These are phyloP conservation scores for Naganishia vishniacii DNA, from an alignment of 768 basidiomycete species.

Conservation along the genomic window DNA sequence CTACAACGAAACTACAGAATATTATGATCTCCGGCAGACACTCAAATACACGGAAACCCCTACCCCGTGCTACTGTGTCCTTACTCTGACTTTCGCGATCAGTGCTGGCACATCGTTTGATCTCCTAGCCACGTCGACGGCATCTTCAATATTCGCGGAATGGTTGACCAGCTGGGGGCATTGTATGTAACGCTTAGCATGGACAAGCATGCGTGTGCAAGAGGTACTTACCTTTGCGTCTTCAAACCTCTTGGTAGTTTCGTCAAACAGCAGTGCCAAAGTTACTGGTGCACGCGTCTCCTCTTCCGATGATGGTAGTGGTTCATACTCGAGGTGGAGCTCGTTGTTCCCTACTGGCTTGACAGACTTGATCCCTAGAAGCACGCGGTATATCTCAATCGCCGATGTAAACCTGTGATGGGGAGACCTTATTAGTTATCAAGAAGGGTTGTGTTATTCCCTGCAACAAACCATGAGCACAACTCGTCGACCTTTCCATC, in stretches of 20 bases:
- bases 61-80: slow-evolving; percentile 10
- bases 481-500: slow-evolving; percentile 46
- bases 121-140: slow-evolving; percentile 32
- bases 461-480: slow-evolving; percentile 52
- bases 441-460: slow-evolving; percentile 34
- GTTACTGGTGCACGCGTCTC: slow-evolving; percentile 21
- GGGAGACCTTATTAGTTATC: background rate
- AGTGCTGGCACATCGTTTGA: slow-evolving; percentile 44
- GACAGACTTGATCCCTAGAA: slow-evolving; percentile 60
- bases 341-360: slow-evolving; percentile 68
- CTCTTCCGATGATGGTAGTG: background rate
- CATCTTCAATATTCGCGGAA: slow-evolving; percentile 39
- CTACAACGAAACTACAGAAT: too few species aligned
- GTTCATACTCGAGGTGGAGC: slow-evolving; percentile 61
- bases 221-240: slow-evolving; percentile 34
- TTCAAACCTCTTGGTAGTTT: slow-evolving; percentile 32
- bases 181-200: too few species aligned
- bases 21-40: too few species aligned
- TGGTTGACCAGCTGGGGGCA: slow-evolving; percentile 33
- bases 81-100: slow-evolving; percentile 39
- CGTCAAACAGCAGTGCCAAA: slow-evolving; percentile 36
- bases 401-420: slow-evolving; percentile 64
- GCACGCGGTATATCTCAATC: slow-evolving; percentile 60
- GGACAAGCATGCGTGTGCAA: too few species aligned
- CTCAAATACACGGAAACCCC: too few species aligned